Base-by-base conservation (phyloP, 177 flowering plant genomes). In the Vitis hybrid region DNA sequence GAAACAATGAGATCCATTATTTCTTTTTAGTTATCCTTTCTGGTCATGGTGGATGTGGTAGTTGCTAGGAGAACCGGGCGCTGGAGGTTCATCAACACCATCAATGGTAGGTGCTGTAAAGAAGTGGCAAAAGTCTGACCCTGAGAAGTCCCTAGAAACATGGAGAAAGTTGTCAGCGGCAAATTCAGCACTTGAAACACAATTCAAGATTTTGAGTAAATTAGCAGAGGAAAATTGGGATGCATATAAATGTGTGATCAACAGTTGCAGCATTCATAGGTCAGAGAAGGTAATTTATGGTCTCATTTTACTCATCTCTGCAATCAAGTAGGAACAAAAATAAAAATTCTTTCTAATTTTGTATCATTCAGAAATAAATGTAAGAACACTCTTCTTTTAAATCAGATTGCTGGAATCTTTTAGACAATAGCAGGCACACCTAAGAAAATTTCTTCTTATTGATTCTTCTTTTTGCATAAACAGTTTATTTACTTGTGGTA, bases 41-140 rank as follows among this genome's bases (percentile, higher is more conserved):
- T 76, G 40, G 52, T 60, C 54, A 48, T 61, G 19, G 3, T 72
- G 49, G n/a, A 64, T 71, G 65, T 59, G 64, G 60, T 85, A 96
- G 99, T 70, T 96, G 64, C 82, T 96, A 55, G 99, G 99, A 69
- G 99, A 96, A 77, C 99, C 98, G 18, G 99, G 99, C 79, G 80
- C 81, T 72, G 99, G 99, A 52, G 99, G 99, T 71, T 96, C 99
- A 76, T 94, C 99, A 49, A 93, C 99, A 21, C 95, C 94, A 72
- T 96, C 99, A 55, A 92, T 96, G 99, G 99, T 96, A 19, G 98
- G 98, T 70, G 91, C 98, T 75, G 98, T 96, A n/a, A 96, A 91
- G 78, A 91, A 86, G 75, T 96, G 99, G 99, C 98, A 96, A 71
- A 87, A 78, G 63, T 83, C 94, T 58, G 91, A 93, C 52, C 99